A percentile compares a stretch with the other conserved stretches of the same genome.
These are phyloP conservation scores for Trifolium dubium DNA, from an alignment of 306 rosid genomes.

Conservation along the genomic window DNA sequence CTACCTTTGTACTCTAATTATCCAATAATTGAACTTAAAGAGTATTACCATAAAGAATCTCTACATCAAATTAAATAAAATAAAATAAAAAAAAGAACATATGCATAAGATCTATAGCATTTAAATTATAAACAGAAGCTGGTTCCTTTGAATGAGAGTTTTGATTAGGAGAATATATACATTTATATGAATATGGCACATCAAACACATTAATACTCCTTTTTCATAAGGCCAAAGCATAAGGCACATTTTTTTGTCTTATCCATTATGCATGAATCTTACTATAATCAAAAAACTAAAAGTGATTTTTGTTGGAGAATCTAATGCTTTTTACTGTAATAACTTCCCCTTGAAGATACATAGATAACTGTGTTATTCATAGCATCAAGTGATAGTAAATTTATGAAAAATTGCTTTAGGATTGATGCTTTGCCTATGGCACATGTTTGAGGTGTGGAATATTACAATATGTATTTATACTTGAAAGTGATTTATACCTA, in stretches of 20 bases:
- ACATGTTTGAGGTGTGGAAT: slow-evolving; percentile 50
- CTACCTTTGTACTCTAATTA: slow-evolving; percentile 25
- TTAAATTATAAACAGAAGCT: slow-evolving; percentile 47
- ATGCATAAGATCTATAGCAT: slow-evolving; percentile 36
- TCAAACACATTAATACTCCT: slow-evolving; percentile 41
- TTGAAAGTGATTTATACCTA: slow-evolving; percentile 49
- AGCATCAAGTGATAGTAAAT: slow-evolving; percentile 35
- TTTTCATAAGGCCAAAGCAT: slow-evolving; percentile 49
- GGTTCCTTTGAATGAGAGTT: slow-evolving; percentile 51
- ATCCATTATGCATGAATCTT: slow-evolving; percentile 64
- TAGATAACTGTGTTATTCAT: slow-evolving; percentile 37
- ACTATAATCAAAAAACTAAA: slow-evolving; percentile 43
- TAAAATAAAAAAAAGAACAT: slow-evolving; percentile 24
- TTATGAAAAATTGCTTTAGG: slow-evolving; percentile 36
- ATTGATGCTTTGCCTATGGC: slow-evolving; percentile 51
- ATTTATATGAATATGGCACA: slow-evolving; percentile 28
- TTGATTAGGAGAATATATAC: slow-evolving; percentile 51
- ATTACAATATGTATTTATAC: slow-evolving; percentile 36
- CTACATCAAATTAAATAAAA: slow-evolving; percentile 25
- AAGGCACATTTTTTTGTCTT: slow-evolving; percentile 67
- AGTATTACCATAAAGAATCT: slow-evolving; percentile 41
- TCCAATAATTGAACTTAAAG: slow-evolving; percentile 34
- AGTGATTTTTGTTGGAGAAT: slow-evolving; percentile 66
- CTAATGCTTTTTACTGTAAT: slow-evolving; percentile 64
- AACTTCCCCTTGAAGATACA: slow-evolving; percentile 67